Evolutionary conservation across 1,139 yeast genomes (phyloP), one percentile per base, ranked within the genome.

Genomic region (Pichia sp.): DNA sequence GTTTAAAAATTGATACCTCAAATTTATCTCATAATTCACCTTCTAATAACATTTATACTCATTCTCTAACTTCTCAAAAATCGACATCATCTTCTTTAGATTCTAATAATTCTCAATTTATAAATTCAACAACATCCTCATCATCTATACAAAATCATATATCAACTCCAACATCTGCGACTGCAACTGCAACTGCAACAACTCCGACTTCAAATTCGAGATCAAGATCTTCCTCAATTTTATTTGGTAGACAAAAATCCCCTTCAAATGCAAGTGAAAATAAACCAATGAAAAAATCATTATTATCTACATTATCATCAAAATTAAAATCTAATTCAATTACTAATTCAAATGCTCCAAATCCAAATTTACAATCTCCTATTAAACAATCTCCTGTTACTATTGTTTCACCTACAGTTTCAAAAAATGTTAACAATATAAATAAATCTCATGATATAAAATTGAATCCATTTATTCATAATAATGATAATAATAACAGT

Each of bases 231-330:
- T 50, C 58, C 7, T 52, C 58, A 1, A 29, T 54, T 5, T 30
- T 53, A 5, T 51, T 51, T 40, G 46, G 51, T 10, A 45, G 50
- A 34, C 44, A 35, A 9, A 51, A 48, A 34, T 45, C 49, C 4
- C 26, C 34, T 31, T 39, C 48, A 35, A 40, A 41, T 39, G 42
- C 50, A 37, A 40, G 39, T 11, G 50, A 54, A 7, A 10, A 44
- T 8, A 51, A 48, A 34, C 49, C 53, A 6, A 42, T 45, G 43
- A 67, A 71, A 43, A 72, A 73, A 32, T 57, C 63, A 1, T 33
- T 59, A 5, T 52, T 59, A 31, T 60, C 65, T 1, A 50, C 63
- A 1, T 35, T 80, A 11, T 79, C 84, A 2, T 76, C 83, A 3
- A 79, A 79, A 58, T 73, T 79, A 55, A 78, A 60, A 48, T 37